These are phyloP conservation scores for Cyclostephanos invisitatus DNA, from an alignment of 108 stramenopile genomes.

Conservation along the genomic window DNA sequence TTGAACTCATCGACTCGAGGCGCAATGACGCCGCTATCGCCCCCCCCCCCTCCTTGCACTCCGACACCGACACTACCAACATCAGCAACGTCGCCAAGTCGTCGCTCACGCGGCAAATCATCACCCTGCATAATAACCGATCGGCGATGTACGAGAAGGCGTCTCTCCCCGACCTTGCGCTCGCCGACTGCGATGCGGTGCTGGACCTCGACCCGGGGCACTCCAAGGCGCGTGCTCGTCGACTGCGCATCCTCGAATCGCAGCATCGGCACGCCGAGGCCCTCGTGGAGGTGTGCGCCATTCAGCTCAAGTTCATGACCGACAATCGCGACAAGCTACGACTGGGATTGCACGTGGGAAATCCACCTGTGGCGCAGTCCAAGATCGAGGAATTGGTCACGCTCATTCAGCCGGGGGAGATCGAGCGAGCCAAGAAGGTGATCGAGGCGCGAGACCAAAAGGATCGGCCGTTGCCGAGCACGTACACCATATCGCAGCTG, in stretches of 20 bases:
- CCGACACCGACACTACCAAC: neutral
- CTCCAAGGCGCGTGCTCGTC: conserved; percentile 81
- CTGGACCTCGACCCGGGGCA: conserved; percentile 66
- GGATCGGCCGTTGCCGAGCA: conserved; percentile 59
- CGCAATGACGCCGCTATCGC: conserved; percentile 3
- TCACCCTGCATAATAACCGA: conserved; percentile 89
- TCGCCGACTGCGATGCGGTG: conserved; percentile 75
- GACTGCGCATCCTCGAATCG: conserved; percentile 78
- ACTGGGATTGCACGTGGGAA: conserved; percentile 67
- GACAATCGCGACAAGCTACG: conserved; percentile 78
- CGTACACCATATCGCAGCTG: conserved; percentile 80
- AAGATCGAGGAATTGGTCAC: conserved; percentile 83
- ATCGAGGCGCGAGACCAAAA: conserved; percentile 26
- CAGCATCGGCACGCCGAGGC: conserved; percentile 52
- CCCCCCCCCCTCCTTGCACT: neutral
- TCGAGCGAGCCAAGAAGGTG: conserved; percentile 47
- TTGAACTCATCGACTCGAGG: conserved; percentile 62
- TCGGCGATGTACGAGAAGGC: conserved; percentile 94
- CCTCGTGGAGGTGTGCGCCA: conserved; percentile 77
- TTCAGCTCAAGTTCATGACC: conserved; percentile 86
- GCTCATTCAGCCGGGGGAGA: conserved; percentile 67
- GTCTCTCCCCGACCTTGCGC: conserved; percentile 72
- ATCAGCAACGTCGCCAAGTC: conserved; percentile 13
- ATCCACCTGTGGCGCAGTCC: conserved; percentile 77
- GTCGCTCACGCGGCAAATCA: conserved; percentile 66